These are phyloP conservation scores for Neopestalotiopsis clavispora DNA, from an alignment of 2,329 filamentous ascomycete genomes.

Conservation along the genomic window DNA sequence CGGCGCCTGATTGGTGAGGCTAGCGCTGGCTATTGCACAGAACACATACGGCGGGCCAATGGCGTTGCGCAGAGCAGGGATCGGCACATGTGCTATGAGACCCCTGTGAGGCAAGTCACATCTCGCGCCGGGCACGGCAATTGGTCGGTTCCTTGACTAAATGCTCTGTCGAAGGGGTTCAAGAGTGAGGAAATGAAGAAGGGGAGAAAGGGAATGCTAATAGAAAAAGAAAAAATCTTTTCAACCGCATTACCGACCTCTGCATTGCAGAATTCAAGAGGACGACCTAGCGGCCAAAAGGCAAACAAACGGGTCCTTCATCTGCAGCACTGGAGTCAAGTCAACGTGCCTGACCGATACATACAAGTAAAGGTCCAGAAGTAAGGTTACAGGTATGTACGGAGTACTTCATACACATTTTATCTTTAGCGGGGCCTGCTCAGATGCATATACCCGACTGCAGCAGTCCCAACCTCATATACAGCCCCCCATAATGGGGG, in stretches of 20 bases:
- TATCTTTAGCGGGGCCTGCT: no score
- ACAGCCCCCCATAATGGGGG: no score
- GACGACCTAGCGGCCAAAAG: neutral
- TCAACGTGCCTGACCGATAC: neutral
- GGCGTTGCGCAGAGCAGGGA: neutral
- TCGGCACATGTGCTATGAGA: slow-evolving; percentile 1
- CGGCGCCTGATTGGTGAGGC: slow-evolving; percentile 1
- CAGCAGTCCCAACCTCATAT: no score
- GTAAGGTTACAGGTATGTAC: no score
- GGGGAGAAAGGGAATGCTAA: no score
- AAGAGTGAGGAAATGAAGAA: no score
- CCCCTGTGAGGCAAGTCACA: slow-evolving; percentile 12
- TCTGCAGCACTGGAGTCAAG: neutral
- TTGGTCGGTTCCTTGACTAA: neutral
- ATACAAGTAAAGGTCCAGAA: no score
- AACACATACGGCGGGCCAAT: slow-evolving; percentile 1
- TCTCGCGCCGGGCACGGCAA: slow-evolving; percentile 7
- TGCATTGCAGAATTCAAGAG: no score
- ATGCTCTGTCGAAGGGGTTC: neutral
- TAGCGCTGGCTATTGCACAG: slow-evolving; percentile 3
- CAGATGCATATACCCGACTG: no score
- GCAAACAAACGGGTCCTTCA: neutral
- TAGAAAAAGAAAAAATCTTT: no score
- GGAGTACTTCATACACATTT: no score
- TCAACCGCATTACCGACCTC: no score